Conservation (phyloP, 176 grass and related monocot species). For the Triticum turgidum region DNA sequence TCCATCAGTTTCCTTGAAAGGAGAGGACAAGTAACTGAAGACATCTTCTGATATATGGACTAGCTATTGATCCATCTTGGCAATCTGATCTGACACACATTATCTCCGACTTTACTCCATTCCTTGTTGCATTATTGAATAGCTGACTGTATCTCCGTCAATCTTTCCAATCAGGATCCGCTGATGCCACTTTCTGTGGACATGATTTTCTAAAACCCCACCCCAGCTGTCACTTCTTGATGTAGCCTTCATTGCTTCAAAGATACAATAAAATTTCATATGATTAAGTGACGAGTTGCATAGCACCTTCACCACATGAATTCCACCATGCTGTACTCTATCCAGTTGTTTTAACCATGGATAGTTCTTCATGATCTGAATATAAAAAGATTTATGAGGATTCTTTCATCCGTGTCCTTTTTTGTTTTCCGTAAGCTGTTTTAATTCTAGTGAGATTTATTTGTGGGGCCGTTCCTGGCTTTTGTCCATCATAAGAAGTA, state of each 20-base stretch:
- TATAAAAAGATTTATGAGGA: background rate
- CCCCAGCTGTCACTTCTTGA: background rate
- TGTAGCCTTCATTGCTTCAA: slow-evolving; percentile 5
- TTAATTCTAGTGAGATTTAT: background rate
- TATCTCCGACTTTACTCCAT: background rate
- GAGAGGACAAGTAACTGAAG: background rate
- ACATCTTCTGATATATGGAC: background rate
- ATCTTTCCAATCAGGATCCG: background rate
- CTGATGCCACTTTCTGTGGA: background rate
- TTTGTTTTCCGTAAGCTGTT: background rate
- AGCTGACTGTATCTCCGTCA: background rate
- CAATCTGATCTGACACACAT: background rate
- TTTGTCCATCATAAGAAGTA: background rate
- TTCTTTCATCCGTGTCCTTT: background rate
- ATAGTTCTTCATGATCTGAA: background rate
- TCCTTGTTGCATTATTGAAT: background rate
- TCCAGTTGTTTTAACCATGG: background rate
- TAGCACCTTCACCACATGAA: background rate
- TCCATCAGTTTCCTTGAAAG: background rate
- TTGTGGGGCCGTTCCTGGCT: background rate
- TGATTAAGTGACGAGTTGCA: background rate
- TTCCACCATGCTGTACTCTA: background rate
- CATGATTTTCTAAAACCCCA: background rate
- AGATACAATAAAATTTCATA: background rate
- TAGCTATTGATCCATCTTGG: background rate